Percentiles rank a stretch among this genome's conserved stretches.
phyloP scores from a whole-genome alignment of 345 rosid species.

The Eucalyptus cladocalyx region DNA sequence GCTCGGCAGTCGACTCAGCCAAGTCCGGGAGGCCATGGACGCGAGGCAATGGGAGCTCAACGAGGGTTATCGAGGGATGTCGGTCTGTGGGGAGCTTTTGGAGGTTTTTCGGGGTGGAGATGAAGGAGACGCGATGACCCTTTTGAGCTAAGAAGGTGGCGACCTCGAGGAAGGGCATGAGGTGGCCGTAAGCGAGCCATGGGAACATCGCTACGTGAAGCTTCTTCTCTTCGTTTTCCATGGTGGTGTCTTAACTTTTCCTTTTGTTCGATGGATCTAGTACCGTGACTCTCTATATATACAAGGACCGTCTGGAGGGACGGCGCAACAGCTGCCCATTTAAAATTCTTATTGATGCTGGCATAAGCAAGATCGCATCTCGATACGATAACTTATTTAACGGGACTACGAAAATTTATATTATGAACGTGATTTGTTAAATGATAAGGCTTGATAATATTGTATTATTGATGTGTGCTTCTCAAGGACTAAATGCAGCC shows the following conservation, averaged over 20 bases:
- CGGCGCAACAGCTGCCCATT: too few species aligned
- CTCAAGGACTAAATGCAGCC: too few species aligned
- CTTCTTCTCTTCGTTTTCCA: neutral
- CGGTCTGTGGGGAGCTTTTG: neutral
- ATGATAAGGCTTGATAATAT: too few species aligned
- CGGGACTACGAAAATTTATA: too few species aligned
- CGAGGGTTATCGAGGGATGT: neutral
- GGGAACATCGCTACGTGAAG: neutral
- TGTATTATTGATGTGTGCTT: too few species aligned
- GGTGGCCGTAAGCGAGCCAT: neutral
- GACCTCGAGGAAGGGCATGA: neutral
- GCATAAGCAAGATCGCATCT: too few species aligned
- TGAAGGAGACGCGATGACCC: neutral
- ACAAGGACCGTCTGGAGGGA: too few species aligned
- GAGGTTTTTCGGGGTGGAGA: neutral
- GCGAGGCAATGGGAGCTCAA: conserved; percentile 10
- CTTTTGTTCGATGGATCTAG: too few species aligned
- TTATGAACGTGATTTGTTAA: too few species aligned
- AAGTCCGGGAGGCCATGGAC: conserved; percentile 9
- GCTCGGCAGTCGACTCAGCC: conserved; percentile 22
- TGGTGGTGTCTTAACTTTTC: neutral
- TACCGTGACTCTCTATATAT: too few species aligned
- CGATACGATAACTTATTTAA: too few species aligned
- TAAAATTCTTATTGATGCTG: too few species aligned
- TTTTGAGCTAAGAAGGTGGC: neutral